Conservation (phyloP, 192 early-diverging fungal genomes). For the Backusella westeae region DNA sequence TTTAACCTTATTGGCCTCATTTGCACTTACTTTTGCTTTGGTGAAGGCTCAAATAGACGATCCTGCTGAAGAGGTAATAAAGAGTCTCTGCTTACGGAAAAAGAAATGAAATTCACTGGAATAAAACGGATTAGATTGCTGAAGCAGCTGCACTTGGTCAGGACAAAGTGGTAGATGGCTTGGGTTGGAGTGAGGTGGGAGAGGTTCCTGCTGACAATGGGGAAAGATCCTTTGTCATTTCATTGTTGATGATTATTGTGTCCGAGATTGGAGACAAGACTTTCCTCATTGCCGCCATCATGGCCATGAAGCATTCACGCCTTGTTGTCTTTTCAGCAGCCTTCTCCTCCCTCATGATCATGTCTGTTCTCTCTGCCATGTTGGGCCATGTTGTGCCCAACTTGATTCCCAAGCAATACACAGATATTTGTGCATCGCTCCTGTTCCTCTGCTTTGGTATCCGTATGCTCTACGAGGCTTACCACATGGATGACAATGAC, state of each 20-base stretch:
- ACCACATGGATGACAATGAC: conserved; percentile 85
- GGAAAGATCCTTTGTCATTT: conserved; percentile 50
- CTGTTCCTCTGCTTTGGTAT: conserved; percentile 95
- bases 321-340: conserved; percentile 88
- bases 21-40: background rate
- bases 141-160: background rate
- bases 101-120: background rate
- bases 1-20: background rate
- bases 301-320: conserved; percentile 97
- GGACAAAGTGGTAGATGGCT: background rate
- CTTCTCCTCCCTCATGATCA: conserved; percentile 81
- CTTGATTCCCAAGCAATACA: conserved; percentile 84
- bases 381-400: conserved; percentile 90
- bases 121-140: background rate
- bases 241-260: conserved; percentile 88
- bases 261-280: conserved; percentile 99
- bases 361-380: conserved; percentile 94
- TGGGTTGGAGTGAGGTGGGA: background rate
- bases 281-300: conserved; percentile 96
- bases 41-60: conserved; percentile 13
- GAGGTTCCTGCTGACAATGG: background rate
- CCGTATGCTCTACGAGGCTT: conserved; percentile 82
- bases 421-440: conserved; percentile 75
- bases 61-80: conserved; percentile 19
- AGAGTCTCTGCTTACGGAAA: background rate